These are phyloP conservation scores for Myxozyma kluyveri DNA, from an alignment of 805 yeast genomes.

Conservation along the genomic window DNA sequence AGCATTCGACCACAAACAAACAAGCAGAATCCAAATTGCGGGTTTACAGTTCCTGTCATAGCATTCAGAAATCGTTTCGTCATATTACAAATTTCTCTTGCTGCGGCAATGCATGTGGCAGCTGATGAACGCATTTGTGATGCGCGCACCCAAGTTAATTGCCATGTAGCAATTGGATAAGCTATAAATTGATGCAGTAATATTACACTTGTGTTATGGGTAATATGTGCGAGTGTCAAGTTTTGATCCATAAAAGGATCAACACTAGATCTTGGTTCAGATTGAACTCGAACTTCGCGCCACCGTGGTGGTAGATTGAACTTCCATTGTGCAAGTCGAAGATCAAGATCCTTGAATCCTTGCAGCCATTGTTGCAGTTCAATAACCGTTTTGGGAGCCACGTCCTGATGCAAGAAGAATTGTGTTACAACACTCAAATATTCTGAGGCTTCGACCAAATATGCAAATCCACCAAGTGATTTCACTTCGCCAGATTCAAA, in stretches of 20 bases:
- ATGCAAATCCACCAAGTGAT: conserved; percentile 11
- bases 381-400: conserved; percentile 1
- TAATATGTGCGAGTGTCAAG: conserved; percentile 17
- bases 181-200: conserved; percentile 18
- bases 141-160: too few species aligned
- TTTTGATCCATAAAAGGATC: conserved; percentile 14
- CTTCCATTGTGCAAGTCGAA: conserved; percentile 13
- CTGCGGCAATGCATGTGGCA: conserved; percentile 11
- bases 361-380: conserved; percentile 16
- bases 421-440: conserved; percentile 4
- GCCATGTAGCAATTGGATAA: conserved; percentile 14
- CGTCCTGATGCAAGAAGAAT: conserved; percentile 12
- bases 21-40: conserved; percentile 19
- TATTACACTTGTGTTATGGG: conserved; percentile 13
- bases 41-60: conserved; percentile 8
- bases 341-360: conserved; percentile 15
- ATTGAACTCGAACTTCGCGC: conserved; percentile 9
- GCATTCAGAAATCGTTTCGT: conserved; percentile 7
- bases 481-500: conserved; percentile 1
- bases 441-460: conserved; percentile 14
- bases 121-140: conserved; percentile 8
- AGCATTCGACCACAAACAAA: conserved; percentile 16
- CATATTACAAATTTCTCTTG: conserved; percentile 13
- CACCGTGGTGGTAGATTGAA: conserved; percentile 12
- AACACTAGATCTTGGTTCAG: conserved; percentile 2